phyloP scores from a whole-genome alignment of 2,329 filamentous ascomycete genomes.

The Zymoseptoria tritici region DNA sequence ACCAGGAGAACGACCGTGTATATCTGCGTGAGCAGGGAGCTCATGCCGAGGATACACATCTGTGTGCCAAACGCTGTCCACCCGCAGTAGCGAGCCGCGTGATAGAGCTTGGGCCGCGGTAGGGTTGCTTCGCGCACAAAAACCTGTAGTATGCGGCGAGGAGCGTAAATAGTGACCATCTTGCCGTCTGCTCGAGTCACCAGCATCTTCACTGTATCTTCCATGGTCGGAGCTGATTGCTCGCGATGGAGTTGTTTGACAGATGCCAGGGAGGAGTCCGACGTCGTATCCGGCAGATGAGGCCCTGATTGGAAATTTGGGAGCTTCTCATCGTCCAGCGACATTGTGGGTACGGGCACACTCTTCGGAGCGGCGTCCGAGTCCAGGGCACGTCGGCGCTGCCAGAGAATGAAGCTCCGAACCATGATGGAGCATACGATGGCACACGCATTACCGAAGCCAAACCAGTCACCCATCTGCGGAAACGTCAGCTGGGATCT shows the following conservation, averaged over 20 bases:
- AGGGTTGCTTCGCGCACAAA: slow-evolving; percentile 1
- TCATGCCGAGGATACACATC: slow-evolving; percentile 1
- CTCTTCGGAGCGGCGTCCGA: neutral
- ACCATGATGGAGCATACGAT: slow-evolving; percentile 4
- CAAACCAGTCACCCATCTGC: slow-evolving; percentile 8
- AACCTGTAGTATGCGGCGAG: neutral
- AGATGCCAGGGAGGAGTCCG: neutral
- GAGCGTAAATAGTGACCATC: slow-evolving; percentile 4
- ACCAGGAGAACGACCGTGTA: slow-evolving; percentile 1
- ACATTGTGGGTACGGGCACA: neutral
- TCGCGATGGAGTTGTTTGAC: neutral
- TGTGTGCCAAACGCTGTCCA: slow-evolving; percentile 2
- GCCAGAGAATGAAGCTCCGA: slow-evolving; percentile 1
- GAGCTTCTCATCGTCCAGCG: neutral
- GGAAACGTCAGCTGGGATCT: neutral
- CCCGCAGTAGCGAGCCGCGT: neutral
- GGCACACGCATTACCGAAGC: slow-evolving; percentile 2
- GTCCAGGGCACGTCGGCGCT: slow-evolving; percentile 1
- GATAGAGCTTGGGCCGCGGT: neutral
- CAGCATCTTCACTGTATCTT: neutral
- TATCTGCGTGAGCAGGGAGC: slow-evolving; percentile 2
- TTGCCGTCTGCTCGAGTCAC: slow-evolving; percentile 1
- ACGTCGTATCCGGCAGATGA: neutral
- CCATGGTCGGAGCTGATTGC: neutral
- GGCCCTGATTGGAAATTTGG: neutral